Base-by-base conservation (phyloP, 2,329 filamentous ascomycete species). In the Fusarium piperis region DNA sequence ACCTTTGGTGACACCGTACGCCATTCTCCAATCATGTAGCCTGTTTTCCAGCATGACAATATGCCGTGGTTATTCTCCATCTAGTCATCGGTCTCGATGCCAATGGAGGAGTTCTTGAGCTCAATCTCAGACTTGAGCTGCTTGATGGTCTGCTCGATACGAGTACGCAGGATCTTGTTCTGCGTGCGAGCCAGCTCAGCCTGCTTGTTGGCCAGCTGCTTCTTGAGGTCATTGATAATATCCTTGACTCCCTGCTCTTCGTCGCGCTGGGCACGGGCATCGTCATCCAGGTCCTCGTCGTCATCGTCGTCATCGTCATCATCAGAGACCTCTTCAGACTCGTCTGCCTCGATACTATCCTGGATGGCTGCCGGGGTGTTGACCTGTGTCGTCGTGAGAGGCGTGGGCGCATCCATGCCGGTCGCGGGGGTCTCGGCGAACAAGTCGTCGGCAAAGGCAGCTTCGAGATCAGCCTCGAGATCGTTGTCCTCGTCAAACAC, bases 391-490 rank as follows among this genome's bases (percentile, higher is more conserved):
- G 80, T 74, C 0, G 84, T 83, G 70, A 83, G 80, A 3, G 87
- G 86, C 3, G 86, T 89, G 18, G 81, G 76, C 10, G 79, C 83
- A 52, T 85, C 84, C 46, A 80, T 70, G 51, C 81, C 82, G 9
- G 84, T 82, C n/a, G 76, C 82, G 2, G 84, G 82, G 11, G 83
- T 85, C 35, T 83, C 83, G 11, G 78, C 80, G 52, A 76, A 70
- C 57, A 81, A 66, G 13, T 82, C 81, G n/a, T 80, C 82, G 0
- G 80, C 81, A 81, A 89, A 83, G 78, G 88, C 79, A 73, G 89
- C 80, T 71, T 91, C 80, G 74, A 92, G 81, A 75, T 90, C 79
- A 78, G 85, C 83, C 79, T 90, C 83, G 79, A 90, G 77, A 73
- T 89, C 80, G 79, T 84, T 63, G 81, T 90, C 79, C 75, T 79